A percentile compares a stretch with the other conserved stretches of the same genome.
These are phyloP conservation scores for Rhizomucor pusillus DNA, from an alignment of 371 early-diverging fungal species.

Conservation along the genomic window DNA sequence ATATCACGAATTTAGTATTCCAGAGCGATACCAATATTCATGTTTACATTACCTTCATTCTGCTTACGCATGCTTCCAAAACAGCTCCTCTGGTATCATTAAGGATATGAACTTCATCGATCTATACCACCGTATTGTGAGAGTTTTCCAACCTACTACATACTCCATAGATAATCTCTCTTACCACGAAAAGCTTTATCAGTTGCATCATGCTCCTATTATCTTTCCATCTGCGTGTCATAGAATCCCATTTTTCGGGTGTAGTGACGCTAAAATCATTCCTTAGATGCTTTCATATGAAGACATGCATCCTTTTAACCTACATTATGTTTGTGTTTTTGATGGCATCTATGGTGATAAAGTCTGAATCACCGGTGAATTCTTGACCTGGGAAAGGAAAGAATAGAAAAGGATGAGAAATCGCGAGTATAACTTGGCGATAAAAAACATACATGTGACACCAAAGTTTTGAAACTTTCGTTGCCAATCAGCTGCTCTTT, in stretches of 20 bases:
- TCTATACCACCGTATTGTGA: slow-evolving; percentile 24
- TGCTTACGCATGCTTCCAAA: slow-evolving; percentile 53
- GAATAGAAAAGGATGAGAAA: slow-evolving; percentile 3
- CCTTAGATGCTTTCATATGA: not conserved
- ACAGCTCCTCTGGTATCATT: slow-evolving; percentile 50
- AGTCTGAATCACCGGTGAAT: slow-evolving; percentile 80
- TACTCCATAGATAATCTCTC: not conserved
- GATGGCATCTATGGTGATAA: slow-evolving; percentile 22
- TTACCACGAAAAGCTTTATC: slow-evolving; percentile 45
- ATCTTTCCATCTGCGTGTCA: slow-evolving; percentile 63
- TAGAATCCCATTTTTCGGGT: slow-evolving; percentile 81
- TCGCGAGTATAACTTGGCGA: not conserved
- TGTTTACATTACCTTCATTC: slow-evolving; percentile 35
- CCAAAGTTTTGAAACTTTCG: slow-evolving; percentile 57
- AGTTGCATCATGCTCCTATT: slow-evolving; percentile 29
- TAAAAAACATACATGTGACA: slow-evolving; percentile 47
- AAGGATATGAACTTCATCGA: slow-evolving; percentile 58
- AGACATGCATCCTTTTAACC: slow-evolving; percentile 6
- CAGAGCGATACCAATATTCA: slow-evolving; percentile 1
- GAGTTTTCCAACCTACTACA: not conserved
- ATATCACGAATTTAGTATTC: slow-evolving; percentile 1
- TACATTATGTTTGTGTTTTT: slow-evolving; percentile 35
- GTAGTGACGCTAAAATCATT: slow-evolving; percentile 55
- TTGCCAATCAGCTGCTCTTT: slow-evolving; percentile 67
- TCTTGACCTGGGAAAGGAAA: slow-evolving; percentile 48